Percentiles rank a stretch among this genome's conserved stretches.
phyloP scores from a whole-genome alignment of 2,329 filamentous ascomycete genomes.

The Diplodia sapinea region DNA sequence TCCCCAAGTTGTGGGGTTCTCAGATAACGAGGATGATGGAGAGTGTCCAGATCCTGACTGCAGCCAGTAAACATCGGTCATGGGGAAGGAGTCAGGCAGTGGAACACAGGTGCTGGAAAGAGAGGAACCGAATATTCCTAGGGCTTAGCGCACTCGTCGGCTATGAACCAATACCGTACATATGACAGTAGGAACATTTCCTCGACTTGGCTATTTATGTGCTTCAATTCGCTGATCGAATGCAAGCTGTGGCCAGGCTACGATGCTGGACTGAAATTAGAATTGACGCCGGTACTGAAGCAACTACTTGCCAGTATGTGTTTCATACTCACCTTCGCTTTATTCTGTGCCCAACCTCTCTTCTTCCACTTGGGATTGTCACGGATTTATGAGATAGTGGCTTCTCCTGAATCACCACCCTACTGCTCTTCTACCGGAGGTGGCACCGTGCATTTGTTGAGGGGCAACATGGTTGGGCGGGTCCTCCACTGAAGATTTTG shows the following conservation, averaged over 20 bases:
- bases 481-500: background rate
- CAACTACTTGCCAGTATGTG: background rate
- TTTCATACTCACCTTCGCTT: no score
- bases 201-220: background rate
- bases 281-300: background rate
- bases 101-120: background rate
- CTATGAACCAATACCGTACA: background rate
- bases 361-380: background rate
- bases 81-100: background rate
- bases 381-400: background rate
- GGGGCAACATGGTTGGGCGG: background rate
- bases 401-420: background rate
- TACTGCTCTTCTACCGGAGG: background rate
- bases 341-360: no score
- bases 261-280: background rate
- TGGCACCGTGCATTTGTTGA: background rate
- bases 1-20: conserved; percentile 25
- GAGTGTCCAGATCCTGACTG: conserved; percentile 7
- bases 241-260: background rate
- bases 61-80: background rate
- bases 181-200: background rate
- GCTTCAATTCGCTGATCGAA: background rate
- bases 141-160: background rate
- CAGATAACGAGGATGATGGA: background rate
- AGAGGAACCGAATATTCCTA: background rate